These are phyloP conservation scores for Saccharomycopsis hybrid DNA, from an alignment of 1,139 yeast genomes.

Conservation along the genomic window DNA sequence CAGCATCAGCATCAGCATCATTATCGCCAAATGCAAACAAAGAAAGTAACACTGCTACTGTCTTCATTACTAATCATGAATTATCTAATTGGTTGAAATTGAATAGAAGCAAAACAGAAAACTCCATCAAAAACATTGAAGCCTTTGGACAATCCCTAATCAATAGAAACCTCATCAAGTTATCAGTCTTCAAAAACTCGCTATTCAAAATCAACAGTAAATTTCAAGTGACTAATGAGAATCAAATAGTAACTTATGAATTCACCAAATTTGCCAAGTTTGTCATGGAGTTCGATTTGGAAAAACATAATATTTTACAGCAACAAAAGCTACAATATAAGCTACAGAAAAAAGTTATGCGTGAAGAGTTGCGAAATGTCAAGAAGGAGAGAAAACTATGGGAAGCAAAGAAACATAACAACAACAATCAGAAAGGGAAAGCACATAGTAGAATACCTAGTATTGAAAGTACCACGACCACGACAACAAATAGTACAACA, in stretches of 20 bases:
- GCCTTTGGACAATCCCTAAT: constrained; percentile 17
- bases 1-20: no score
- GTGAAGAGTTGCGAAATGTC: constrained; percentile 6
- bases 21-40: no score
- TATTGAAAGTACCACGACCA: neutral
- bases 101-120: constrained; percentile 22
- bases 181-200: constrained; percentile 19
- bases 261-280: constrained; percentile 26
- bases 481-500: neutral
- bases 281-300: constrained; percentile 22
- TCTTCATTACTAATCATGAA: constrained; percentile 17
- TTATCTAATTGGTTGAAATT: constrained; percentile 24
- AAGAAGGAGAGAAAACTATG: constrained; percentile 11
- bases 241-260: constrained; percentile 26
- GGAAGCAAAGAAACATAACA: constrained; percentile 1
- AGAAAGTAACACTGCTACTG: constrained; percentile 6
- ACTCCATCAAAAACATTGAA: constrained; percentile 17
- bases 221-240: constrained; percentile 22
- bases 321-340: constrained; percentile 15
- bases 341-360: constrained; percentile 9
- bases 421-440: no score
- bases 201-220: constrained; percentile 13
- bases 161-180: constrained; percentile 12
- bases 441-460: constrained; percentile 12
- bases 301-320: constrained; percentile 4